Percentiles rank a stretch among this genome's conserved stretches.
These are phyloP conservation scores for Chytriomyces confervae DNA, from an alignment of 192 early-diverging fungal genomes.

Conservation along the genomic window DNA sequence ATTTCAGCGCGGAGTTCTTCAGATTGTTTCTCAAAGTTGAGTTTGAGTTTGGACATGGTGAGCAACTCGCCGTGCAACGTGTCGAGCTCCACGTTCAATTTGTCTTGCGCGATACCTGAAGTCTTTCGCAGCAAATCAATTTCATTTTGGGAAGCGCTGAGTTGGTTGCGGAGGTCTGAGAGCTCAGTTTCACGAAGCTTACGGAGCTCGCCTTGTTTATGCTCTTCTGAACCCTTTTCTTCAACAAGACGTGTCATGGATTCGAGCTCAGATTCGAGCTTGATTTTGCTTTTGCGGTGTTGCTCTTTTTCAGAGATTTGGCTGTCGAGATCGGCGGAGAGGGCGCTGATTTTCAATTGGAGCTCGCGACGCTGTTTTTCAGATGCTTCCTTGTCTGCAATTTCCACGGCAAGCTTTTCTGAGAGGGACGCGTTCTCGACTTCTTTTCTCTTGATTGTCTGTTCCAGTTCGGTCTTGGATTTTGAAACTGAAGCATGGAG, in stretches of 20 bases:
- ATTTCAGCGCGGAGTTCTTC: conserved; percentile 46
- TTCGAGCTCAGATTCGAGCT: conserved; percentile 55
- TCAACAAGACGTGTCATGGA: conserved; percentile 51
- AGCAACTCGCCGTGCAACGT: conserved; percentile 45
- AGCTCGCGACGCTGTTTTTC: conserved; percentile 59
- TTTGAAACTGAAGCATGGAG: conserved; percentile 47
- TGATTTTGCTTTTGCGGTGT: conserved; percentile 55
- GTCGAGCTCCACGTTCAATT: conserved; percentile 58
- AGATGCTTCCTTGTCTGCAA: conserved; percentile 51
- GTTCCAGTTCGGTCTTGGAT: conserved; percentile 50
- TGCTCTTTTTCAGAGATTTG: conserved; percentile 57
- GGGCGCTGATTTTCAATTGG: conserved; percentile 47
- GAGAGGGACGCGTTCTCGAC: conserved; percentile 48
- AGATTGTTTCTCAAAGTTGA: conserved; percentile 50
- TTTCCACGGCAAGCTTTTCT: conserved; percentile 45
- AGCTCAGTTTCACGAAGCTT: conserved; percentile 62
- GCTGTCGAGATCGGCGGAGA: conserved; percentile 50
- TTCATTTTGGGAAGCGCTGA: conserved; percentile 48
- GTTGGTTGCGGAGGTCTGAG: conserved; percentile 50
- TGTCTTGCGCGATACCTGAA: conserved; percentile 46
- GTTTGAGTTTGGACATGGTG: conserved; percentile 44
- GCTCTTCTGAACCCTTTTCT: conserved; percentile 60
- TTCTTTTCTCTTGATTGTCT: conserved; percentile 52
- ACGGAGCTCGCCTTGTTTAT: conserved; percentile 59
- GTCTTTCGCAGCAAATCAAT: conserved; percentile 55